phyloP scores from a whole-genome alignment of 2,329 filamentous ascomycete species.

The Orbilia quercus region DNA sequence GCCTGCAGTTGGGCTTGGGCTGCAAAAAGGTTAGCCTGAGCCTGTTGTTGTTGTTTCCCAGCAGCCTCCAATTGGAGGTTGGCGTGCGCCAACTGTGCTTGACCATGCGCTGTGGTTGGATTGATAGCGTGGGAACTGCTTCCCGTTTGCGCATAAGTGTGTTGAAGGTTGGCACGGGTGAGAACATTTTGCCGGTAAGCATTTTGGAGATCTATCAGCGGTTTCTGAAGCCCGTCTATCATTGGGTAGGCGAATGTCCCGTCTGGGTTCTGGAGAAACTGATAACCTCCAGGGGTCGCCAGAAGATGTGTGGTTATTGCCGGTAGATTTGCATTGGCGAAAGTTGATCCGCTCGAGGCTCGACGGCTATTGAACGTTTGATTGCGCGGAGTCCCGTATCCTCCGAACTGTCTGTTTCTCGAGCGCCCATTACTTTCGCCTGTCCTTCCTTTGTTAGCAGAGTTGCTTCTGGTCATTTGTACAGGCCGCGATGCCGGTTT shows the following conservation, averaged over 20 bases:
- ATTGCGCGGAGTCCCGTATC: conserved; percentile 38
- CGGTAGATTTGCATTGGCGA: conserved; percentile 34
- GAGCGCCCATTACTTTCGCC: conserved; percentile 49
- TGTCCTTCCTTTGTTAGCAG: conserved; percentile 57
- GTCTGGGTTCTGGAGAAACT: conserved; percentile 40
- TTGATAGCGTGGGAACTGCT: background rate
- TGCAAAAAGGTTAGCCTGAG: conserved; percentile 33
- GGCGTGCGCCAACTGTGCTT: conserved; percentile 24
- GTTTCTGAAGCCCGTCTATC: conserved; percentile 39
- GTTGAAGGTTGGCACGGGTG: conserved; percentile 24
- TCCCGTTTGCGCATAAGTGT: conserved; percentile 27
- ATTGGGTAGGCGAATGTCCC: conserved; percentile 36
- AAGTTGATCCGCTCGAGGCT: conserved; percentile 43
- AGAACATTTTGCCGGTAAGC: conserved; percentile 36
- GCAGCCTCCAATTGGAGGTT: conserved; percentile 35
- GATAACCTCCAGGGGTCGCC: conserved; percentile 33
- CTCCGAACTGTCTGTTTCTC: conserved; percentile 38
- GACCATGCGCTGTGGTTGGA: conserved; percentile 5
- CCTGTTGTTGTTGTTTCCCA: conserved; percentile 46
- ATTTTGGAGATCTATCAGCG: conserved; percentile 35
- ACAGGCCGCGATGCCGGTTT: conserved; percentile 58
- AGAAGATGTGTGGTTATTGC: conserved; percentile 39
- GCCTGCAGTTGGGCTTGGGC: conserved; percentile 37
- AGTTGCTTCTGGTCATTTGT: conserved; percentile 58
- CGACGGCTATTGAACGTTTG: conserved; percentile 35